Conservation (phyloP, 2,329 filamentous ascomycete species). For the Neonectria ditissima region DNA sequence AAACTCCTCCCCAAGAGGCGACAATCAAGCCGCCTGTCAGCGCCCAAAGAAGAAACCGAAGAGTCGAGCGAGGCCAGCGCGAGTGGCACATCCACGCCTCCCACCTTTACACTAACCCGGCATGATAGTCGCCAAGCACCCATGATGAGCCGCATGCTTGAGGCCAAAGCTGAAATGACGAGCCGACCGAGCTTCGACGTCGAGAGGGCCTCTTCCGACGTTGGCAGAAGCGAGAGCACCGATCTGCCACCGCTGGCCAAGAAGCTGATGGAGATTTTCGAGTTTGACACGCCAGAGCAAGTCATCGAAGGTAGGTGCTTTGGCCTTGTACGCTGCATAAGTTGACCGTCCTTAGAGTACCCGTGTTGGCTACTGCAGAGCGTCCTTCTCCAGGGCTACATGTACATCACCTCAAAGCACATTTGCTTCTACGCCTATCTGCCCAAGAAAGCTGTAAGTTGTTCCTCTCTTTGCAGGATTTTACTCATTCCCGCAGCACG, state of each 20-base stretch:
- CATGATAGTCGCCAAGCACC: slow-evolving; percentile 67
- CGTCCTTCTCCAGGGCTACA: slow-evolving; percentile 90
- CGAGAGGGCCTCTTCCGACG: slow-evolving; percentile 58
- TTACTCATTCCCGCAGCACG: slow-evolving; percentile 62
- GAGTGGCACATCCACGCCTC: slow-evolving; percentile 41
- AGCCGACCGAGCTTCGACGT: slow-evolving; percentile 69
- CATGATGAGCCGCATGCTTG: slow-evolving; percentile 82
- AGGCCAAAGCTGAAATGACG: slow-evolving; percentile 75
- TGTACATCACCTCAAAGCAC: slow-evolving; percentile 94
- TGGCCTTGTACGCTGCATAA: not conserved
- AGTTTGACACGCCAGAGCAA: slow-evolving; percentile 83
- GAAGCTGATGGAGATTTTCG: slow-evolving; percentile 85
- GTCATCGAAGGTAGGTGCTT: slow-evolving; percentile 77
- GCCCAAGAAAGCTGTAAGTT: slow-evolving; percentile 85
- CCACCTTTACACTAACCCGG: slow-evolving; percentile 36
- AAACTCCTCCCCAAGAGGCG: slow-evolving; percentile 58
- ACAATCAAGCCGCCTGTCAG: slow-evolving; percentile 55
- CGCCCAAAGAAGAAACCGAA: slow-evolving; percentile 51
- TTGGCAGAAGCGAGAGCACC: slow-evolving; percentile 50
- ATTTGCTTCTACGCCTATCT: slow-evolving; percentile 98
- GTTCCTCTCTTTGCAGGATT: not conserved
- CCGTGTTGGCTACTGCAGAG: slow-evolving; percentile 94
- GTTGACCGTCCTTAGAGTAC: slow-evolving; percentile 71
- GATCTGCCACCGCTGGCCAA: slow-evolving; percentile 72
- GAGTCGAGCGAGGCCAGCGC: slow-evolving; percentile 45